Evolutionary conservation across 495 filamentous ascomycete species (phyloP), one percentile per base, ranked within the genome.

Genomic region (Elasticomyces elasticus): DNA sequence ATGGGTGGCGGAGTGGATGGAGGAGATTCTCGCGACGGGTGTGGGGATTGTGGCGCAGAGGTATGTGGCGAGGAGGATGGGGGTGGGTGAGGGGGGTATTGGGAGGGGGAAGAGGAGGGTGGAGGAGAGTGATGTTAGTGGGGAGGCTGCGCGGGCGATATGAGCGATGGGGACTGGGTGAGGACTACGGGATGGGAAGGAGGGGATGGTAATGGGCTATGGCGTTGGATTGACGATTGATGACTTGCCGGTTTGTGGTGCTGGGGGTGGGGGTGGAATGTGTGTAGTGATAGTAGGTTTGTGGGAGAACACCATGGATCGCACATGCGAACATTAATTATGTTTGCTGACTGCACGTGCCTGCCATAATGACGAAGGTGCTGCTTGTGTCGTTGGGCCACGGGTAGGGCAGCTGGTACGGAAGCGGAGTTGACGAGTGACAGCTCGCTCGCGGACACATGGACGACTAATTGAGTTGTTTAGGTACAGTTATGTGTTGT

Each of bases 1-100:
- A 68, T 98, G 92, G 92, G 86, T 94, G 31, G 82, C 90, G 0
- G 94, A 97, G 67, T 98, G 92, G 92, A 77, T 98, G 5, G 89
- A 97, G 71, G 94, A 97, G 68, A 71, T 83, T 0, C 76, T 98
- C n/a, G 79, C 75, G 37, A 68, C 96, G 49, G 79, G 81, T 4
- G 78, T 89, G 0, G 94, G 92, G 5, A 69, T 94, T 19, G 81
- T 97, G 11, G 92, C 92, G n/a, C 92, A 98, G 75, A 74, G 88
- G 58, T 98, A 98, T 67, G 94, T 98, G 5, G 92, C 92, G 5
- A 78, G 87, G 49, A 72, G 92, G 45, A 98, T 98, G 92, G 88
- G 92, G 17, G 89, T 98, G 5, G 92, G 92, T 43, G 87, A 94
- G 68, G 79, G 84, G 6, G 83, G 82, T 6, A 79, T 91, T 52